Evolutionary conservation across 139 green algal genomes (phyloP), one percentile per base, ranked within the genome.

Genomic region (Chlorella sp.): DNA sequence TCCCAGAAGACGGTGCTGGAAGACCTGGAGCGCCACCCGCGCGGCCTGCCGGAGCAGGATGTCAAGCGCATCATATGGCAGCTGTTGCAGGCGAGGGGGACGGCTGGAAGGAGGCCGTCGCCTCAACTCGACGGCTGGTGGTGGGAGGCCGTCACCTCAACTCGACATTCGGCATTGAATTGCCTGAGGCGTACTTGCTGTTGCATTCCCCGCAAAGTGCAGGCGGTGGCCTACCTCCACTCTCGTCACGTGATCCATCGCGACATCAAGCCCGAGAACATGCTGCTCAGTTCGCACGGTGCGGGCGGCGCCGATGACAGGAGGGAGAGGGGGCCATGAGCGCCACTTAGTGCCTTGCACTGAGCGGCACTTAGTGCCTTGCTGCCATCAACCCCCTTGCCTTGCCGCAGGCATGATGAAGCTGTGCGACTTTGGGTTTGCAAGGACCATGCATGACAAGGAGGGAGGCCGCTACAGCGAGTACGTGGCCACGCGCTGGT

Each of bases 381-480:
- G n/a, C n/a, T n/a, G n/a, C n/a, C n/a, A n/a, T n/a, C n/a, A n/a
- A n/a, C n/a, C n/a, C n/a, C n/a, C n/a, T n/a, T n/a, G n/a, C n/a
- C n/a, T n/a, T n/a, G n/a, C n/a, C 8, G 74, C 89, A 12, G 88
- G 90, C 27, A 77, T 90, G 61, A 68, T 98, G 5, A 96, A 96
- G 84, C 87, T 98, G 42, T 98, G 93, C 75, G 94, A 98, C 80
- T 97, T 98, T 90, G 94, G 94, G 19, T 98, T 98, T 84, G 94
- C 94, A 7, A 83, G 94, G 0, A 63, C 79, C 58, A 77, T 95
- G 53, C 86, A 86, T 1, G 50, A 7, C 23, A 55, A 43, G 12
- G 51, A 23, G 1, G 84, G 85, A 36, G 83, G 73, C 11, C 78
- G 77, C 61, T 91, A 95, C 59, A 97, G 90, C 6, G 91, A 97